These are phyloP conservation scores for Boletus sp. DNA, from an alignment of 1,284 basidiomycete species.

Conservation along the genomic window DNA sequence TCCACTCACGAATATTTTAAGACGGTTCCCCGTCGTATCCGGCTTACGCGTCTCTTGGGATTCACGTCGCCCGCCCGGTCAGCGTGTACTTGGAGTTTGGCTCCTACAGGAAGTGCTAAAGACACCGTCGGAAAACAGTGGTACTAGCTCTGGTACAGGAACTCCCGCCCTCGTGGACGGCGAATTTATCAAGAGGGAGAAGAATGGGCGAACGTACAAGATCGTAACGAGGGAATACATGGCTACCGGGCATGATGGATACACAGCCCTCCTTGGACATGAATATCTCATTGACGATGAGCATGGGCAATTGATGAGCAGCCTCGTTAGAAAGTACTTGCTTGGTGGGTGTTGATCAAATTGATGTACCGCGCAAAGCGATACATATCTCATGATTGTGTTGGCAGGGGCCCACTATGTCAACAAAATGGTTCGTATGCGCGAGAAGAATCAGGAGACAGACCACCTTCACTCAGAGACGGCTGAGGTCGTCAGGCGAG, in stretches of 20 bases:
- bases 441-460: constrained; percentile 24
- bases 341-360: constrained; percentile 56
- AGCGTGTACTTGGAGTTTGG: constrained; percentile 73
- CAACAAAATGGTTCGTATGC: constrained; percentile 52
- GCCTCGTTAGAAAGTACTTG: constrained; percentile 82
- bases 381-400: not conserved
- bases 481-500: constrained; percentile 41
- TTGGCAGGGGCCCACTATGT: constrained; percentile 63
- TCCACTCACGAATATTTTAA: constrained; percentile 30
- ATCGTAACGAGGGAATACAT: constrained; percentile 79
- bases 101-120: constrained; percentile 51
- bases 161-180: constrained; percentile 46
- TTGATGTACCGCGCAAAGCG: not conserved
- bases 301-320: constrained; percentile 77
- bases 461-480: constrained; percentile 44
- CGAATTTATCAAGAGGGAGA: constrained; percentile 54
- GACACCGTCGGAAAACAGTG: constrained; percentile 37
- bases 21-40: constrained; percentile 86
- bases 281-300: constrained; percentile 83
- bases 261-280: constrained; percentile 63
- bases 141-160: constrained; percentile 39
- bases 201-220: constrained; percentile 63
- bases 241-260: constrained; percentile 82
- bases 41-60: constrained; percentile 91
- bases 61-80: constrained; percentile 66